Base-by-base conservation (phyloP, 2,329 filamentous ascomycete species). In the Phaeosphaeriaceae sp. region DNA sequence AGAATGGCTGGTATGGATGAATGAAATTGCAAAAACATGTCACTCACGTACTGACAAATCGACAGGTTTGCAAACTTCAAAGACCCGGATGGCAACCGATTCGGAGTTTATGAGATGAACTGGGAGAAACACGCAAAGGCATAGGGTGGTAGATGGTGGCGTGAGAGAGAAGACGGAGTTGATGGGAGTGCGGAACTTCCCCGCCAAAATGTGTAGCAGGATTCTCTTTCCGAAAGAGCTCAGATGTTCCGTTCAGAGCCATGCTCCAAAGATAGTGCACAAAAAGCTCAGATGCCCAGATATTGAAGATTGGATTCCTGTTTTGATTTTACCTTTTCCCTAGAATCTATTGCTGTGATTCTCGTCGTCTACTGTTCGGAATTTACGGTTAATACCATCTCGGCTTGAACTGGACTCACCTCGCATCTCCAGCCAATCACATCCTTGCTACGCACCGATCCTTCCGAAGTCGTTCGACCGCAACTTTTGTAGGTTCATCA, bases 61-160 rank as follows among this genome's bases (percentile, higher is more conserved):
- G 23, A 11, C 23, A 26, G 60, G 58, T 61, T 49, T 41, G 51
- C 52, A 4, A 63, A 63, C 46, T 61, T 56, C 39, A 50, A 50
- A 30, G 58, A 63, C 49, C 54, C 54, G 12, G 56, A 61, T 33
- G 60, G 60, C 3, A 63, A 61, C 15, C 42, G 58, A 8, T 63
- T 63, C 18, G 58, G 51, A 5, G 45, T 51, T 2, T 63, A 51
- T 41, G 52, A 60, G 40, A 20, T 48, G 28, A 57, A 59, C 32
- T 48, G 47, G 50, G 42, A 7, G 32, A 23, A 13, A 13, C 32
- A 8, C 8, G 34, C 7, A 12, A 29, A 23, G 28, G 18, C 28
- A 39, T 18, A 37, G 26, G 34, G 20, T 32, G 38, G 23, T 18
- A 15, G 26, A n/a, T 21, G 18, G n/a, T 20, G 18, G 32, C 35